Evolutionary conservation across 2,329 filamentous ascomycete genomes (phyloP), one percentile per base, ranked within the genome.

Genomic region (Canariomyces notabilis): DNA sequence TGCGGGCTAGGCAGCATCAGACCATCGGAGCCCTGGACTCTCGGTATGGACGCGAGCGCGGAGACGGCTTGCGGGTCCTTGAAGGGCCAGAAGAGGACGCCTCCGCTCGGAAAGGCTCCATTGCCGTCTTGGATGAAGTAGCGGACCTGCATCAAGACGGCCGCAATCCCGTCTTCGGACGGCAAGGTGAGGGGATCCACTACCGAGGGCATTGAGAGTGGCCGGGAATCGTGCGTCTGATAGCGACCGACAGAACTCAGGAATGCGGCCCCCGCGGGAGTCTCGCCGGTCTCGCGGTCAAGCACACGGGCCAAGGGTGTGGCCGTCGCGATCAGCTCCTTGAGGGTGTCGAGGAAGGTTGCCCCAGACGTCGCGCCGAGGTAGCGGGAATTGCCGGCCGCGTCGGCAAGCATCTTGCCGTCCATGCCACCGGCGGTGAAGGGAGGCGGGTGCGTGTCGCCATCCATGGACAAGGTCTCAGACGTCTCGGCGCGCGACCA

Each of bases 331-430:
- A 76, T 72, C 48, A 75, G 69, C 41, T 67, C 66, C 50, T 75
- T 75, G 34, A 76, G 57, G 15, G 69, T 61, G 47, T 76, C 73
- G 5, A 76, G 65, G 43, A 76, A 76, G 1, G 68, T 72, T 9
- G 72, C 70, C 14, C 71, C 72, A 18, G 72, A 74, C 6, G 72
- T 75, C 54, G 70, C 70, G 32, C 74, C 74, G 2, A 73, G 65
- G 54, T 72, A 76, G 11, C 72, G 68, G 1, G 65, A 59, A 19
- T 65, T 69, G 19, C 72, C 72, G 36, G 70, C 65, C 3, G 61
- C 58, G 48, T 76, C 73, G 20, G 67, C 62, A 5, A 76, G 64
- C 15, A 73, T 58, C 16, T 68, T 64, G 6, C 70, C 72, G n/a
- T 70, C 64, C n/a, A 48, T 49, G 3, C 54, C 34, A 19, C 42